Base-by-base conservation (phyloP, 768 basidiomycete species). In the Suillus plorans region DNA sequence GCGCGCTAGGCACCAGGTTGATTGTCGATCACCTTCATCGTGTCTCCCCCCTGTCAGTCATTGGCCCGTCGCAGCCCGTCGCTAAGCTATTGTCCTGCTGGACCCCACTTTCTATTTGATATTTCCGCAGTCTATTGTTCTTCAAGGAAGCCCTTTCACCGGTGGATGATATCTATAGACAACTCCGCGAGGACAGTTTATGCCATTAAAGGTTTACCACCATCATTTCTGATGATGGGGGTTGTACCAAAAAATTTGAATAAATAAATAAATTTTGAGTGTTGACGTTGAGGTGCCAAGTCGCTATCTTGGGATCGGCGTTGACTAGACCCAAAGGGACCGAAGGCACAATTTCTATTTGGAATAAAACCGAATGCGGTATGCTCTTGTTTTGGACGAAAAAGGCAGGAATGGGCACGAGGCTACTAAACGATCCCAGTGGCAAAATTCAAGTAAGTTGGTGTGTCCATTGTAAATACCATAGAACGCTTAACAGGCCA, bases 111-210 rank as follows among this genome's bases (percentile, higher is more conserved):
- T 31, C 28, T 31, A 47, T 62, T 64, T 64, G 25, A 39, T 39
- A 41, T 36, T 12, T 60, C 37, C 14, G 4, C 12, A 45, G 9
- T 25, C 49, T 67, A 63, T 67, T 67, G 67, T 67, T 67, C 58
- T 50, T 61, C 2, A n/a, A 49, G 12, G 14, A 6, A 41, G 14
- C 8, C 5, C 5, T 41, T 41, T 41, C 39, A 41, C 1, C 14
- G 39, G 41, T 8, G 10, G 10, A 10, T 9, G 31, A 47, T 22
- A 47, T 16, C 1, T 45, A 9, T 55, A 31, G 12, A 22, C 41
- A 42, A 71, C 68, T 71, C 74, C 72, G 74, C 72, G 72, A 72
- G 56, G 73, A 63, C 72, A 71, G 62, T 64, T 67, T 68, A 64
- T 73, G 71, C 69, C 71, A 72, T 64, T 52, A 56, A 22, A 18